Conservation (phyloP, 768 basidiomycete genomes). For the Rhodotorula graminis region DNA sequence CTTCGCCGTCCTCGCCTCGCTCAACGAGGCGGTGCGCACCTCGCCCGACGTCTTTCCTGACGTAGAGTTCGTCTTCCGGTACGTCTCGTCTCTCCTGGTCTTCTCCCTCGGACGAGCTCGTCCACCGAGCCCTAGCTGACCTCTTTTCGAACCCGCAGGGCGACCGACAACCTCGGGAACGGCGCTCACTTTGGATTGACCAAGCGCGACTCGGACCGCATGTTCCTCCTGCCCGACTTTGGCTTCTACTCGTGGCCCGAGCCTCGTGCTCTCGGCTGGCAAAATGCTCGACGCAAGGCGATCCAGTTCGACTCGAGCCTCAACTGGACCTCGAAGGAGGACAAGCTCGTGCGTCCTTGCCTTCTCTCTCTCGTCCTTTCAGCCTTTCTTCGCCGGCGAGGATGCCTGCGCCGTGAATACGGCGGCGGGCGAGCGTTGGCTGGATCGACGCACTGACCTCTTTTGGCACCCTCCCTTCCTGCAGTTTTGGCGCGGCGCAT, state of each 20-base stretch:
- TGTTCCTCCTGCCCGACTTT: neutral
- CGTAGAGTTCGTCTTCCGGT: slow-evolving; percentile 14
- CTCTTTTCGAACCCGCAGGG: neutral
- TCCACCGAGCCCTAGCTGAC: no score
- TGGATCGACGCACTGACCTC: no score
- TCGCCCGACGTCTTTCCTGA: slow-evolving; percentile 6
- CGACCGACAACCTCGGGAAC: neutral
- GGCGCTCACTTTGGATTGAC: slow-evolving; percentile 4
- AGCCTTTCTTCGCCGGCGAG: no score
- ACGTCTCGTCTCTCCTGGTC: no score
- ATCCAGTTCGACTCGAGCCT: neutral
- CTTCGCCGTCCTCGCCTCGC: neutral
- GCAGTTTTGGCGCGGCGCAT: slow-evolving; percentile 14
- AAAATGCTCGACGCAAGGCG: neutral
- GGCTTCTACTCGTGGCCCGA: neutral
- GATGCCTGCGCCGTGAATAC: no score
- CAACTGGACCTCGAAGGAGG: neutral
- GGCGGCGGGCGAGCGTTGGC: no score
- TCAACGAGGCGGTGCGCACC: neutral
- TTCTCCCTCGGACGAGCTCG: no score
- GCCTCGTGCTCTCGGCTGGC: neutral
- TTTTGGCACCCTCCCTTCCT: neutral
- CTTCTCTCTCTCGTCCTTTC: neutral
- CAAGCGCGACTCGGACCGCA: neutral
- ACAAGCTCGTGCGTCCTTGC: neutral